Base-by-base conservation (phyloP, 805 yeast genomes). In the Yarrowia bubula region DNA sequence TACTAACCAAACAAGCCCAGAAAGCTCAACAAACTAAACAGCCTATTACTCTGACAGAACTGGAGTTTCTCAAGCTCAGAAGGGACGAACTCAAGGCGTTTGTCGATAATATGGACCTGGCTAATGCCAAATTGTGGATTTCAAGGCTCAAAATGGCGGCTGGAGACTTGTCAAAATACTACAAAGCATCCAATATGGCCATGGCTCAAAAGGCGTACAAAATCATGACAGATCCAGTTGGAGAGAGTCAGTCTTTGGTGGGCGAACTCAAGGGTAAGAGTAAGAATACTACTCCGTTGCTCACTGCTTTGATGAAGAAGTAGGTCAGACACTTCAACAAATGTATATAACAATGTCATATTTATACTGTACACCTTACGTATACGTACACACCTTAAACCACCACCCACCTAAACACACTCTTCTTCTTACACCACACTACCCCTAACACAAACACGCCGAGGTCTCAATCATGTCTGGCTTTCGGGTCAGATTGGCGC, bases 191-290 rank as follows among this genome's bases (percentile, higher is more conserved):
- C 8, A 39, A 39, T 17, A 14, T 35, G 15, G 61, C 61, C 3
- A 43, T 39, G 61, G 61, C 61, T 13, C 61, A 55, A 28, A 55
- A 41, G 17, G 61, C 61, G 28, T 55, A 39, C 15, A 39, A 8
- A 14, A 55, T 55, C 15, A 55, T 55, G 61, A 38, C 39, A 1
- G 61, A 55, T 55, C 61, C 61, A 1, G 61, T 55, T 0, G 39
- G 47, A 31, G 47, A 55, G 37, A 38, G 38, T 22, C 11, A 2
- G 13, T 28, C 38, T 11, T 8, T 55, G 15, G 61, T 55, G 11
- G 61, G 61, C n/a, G 61, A 55, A 38, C 6, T 55, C 17, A 55
- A 55, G 47, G 28, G 4, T 2, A 41, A 31, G 47, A 31, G 8
- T 11, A 41, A 10, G 39, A 44, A 48, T 35, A 7, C 4, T 6